Evolutionary conservation across 306 rosid genomes (phyloP), one percentile per base, ranked within the genome.

Genomic region (Cucurbita pepo): DNA sequence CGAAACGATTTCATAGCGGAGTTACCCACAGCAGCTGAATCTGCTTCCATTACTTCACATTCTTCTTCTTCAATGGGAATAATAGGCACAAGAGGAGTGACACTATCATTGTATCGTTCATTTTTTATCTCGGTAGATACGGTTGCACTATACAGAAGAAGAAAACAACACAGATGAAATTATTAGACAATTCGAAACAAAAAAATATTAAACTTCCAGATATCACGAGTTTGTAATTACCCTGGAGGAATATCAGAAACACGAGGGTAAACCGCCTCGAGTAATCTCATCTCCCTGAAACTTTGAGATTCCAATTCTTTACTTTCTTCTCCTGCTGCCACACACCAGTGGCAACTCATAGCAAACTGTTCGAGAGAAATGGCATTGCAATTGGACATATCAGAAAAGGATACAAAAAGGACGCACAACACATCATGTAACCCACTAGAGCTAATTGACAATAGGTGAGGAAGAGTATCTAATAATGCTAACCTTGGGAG

Each of bases 251-350:
- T 85, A 50, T 84, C 63, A 50, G 92, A 88, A 63, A 21, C 45
- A 21, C 88, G 80, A 50, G 97, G 96, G 80, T 89, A 92, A 41
- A 82, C 58, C 13, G 92, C 89, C 86, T 88, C 96, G 6, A 88
- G 88, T 76, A 81, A 85, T 74, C 78, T 76, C 77, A 43, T 41
- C 80, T 81, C 90, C 74, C 96, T 83, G 15, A 44, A 50, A 47
- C 75, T 85, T 66, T 89, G 86, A 72, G 69, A 45, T 36, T 70
- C 22, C 58, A 56, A 75, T 75, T 89, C 97, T 36, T 19, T 70
- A 59, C 97, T 89, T 61, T 88, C 86, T 72, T 89, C 92, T 15
- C 97, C 97, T 5, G 88, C 85, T 0, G 69, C 90, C 19, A 92
- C 85, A 5, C 7, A 18, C 97, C 96, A 92, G 54, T 75, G 9